These are phyloP conservation scores for Arthroderma sp. DNA, from an alignment of 2,329 filamentous ascomycete genomes.

Conservation along the genomic window DNA sequence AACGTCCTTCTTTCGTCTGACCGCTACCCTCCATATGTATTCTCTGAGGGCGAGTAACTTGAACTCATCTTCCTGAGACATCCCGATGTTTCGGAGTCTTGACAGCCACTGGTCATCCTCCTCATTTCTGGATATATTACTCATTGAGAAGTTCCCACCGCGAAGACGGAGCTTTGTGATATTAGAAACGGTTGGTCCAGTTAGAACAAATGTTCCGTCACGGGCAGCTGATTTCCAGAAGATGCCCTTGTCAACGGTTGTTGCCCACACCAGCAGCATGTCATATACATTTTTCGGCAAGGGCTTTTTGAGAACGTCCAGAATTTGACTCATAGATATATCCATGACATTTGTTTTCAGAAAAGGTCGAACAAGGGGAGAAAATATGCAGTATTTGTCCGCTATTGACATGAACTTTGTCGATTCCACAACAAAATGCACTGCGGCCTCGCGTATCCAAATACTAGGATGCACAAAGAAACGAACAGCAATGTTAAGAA, in stretches of 20 bases:
- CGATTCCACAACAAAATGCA: conserved; percentile 67
- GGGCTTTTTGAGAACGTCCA: conserved; percentile 74
- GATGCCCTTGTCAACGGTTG: conserved; percentile 61
- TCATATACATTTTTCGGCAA: conserved; percentile 71
- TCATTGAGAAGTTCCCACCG: conserved; percentile 33
- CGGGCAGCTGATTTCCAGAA: conserved; percentile 76
- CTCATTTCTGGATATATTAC: conserved; percentile 60
- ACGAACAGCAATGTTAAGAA: conserved; percentile 67
- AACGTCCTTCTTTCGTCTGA: conserved; percentile 47
- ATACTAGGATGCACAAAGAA: conserved; percentile 90
- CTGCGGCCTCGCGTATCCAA: conserved; percentile 85
- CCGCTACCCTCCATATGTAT: conserved; percentile 78
- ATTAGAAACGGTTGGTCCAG: conserved; percentile 43
- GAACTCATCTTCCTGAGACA: conserved; percentile 70
- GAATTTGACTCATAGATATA: conserved; percentile 58
- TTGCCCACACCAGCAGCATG: conserved; percentile 72
- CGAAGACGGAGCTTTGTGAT: conserved; percentile 44
- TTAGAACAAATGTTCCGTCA: conserved; percentile 56
- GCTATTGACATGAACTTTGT: conserved; percentile 63
- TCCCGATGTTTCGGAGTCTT: conserved; percentile 69
- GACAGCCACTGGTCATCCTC: conserved; percentile 92
- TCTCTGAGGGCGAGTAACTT: conserved; percentile 78
- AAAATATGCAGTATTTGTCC: conserved; percentile 69
- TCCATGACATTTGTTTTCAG: conserved; percentile 59
- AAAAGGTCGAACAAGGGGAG: conserved; percentile 69